Conservation (phyloP, 331 rosid species). For the Stylosanthes scabra region DNA sequence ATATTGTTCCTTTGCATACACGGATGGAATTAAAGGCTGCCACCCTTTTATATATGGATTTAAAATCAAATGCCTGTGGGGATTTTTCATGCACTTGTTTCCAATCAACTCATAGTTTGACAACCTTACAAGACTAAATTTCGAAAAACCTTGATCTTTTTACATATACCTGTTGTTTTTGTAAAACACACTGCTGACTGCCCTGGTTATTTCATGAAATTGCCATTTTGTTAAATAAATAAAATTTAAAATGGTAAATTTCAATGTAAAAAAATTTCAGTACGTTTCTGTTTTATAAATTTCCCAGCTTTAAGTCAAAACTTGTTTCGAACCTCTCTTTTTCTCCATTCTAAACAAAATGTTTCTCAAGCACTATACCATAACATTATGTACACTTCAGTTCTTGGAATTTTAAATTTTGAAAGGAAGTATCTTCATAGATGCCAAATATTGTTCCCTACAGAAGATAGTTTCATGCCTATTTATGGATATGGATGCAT, state of each 20-base stretch:
- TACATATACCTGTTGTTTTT: not conserved
- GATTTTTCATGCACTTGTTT: slow-evolving; percentile 12
- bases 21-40: slow-evolving; percentile 39
- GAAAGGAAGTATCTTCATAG: slow-evolving; percentile 37
- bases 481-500: slow-evolving; percentile 52
- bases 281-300: not conserved
- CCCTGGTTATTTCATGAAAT: slow-evolving; percentile 3
- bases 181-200: not conserved
- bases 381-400: too few relatives aligned
- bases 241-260: not conserved
- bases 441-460: slow-evolving; percentile 31
- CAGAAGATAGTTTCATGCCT: slow-evolving; percentile 44
- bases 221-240: too few relatives aligned
- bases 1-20: slow-evolving; percentile 21
- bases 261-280: not conserved
- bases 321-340: slow-evolving; percentile 25
- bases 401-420: slow-evolving; percentile 1
- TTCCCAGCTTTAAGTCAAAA: slow-evolving; percentile 1
- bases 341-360: slow-evolving; percentile 1
- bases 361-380: not conserved
- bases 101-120: slow-evolving; percentile 13
- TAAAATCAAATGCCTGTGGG: slow-evolving; percentile 3
- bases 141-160: slow-evolving; percentile 24
- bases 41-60: slow-evolving; percentile 27
- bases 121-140: slow-evolving; percentile 34